phyloP scores from a whole-genome alignment of 2,329 filamentous ascomycete species.

The Sarocladium brachiariae region DNA sequence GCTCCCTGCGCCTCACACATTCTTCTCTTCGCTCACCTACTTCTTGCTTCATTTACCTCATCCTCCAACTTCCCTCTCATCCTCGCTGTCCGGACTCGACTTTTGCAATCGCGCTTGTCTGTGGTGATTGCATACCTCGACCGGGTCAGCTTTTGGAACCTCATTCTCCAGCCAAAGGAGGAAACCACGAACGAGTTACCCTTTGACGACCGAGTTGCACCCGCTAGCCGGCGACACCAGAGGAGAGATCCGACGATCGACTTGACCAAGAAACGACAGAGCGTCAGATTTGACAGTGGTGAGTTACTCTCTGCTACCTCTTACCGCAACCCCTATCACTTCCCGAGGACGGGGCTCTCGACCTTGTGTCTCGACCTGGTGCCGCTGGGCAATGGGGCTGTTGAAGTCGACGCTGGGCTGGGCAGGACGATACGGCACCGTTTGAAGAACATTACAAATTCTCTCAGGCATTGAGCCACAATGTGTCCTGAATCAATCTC shows the following conservation, averaged over 20 bases:
- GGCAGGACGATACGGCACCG: background rate
- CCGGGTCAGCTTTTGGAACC: conserved; percentile 6
- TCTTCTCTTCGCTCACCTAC: conserved; percentile 9
- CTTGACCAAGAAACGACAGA: background rate
- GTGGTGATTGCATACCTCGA: conserved; percentile 2
- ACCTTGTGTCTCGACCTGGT: background rate
- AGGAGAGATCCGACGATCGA: background rate
- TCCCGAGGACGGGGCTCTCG: background rate
- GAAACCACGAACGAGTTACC: conserved; percentile 1
- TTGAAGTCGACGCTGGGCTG: background rate
- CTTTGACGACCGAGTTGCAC: background rate
- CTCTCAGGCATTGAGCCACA: background rate
- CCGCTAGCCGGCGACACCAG: background rate
- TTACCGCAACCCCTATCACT: background rate
- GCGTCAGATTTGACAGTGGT: background rate
- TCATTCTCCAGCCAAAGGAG: conserved; percentile 8
- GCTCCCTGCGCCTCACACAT: conserved; percentile 3
- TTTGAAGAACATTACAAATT: background rate
- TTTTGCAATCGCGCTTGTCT: conserved; percentile 6
- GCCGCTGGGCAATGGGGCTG: no score
- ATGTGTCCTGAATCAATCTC: background rate
- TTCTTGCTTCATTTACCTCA: conserved; percentile 2
- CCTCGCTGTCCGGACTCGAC: background rate
- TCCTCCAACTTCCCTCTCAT: conserved; percentile 8
- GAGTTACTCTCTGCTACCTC: background rate